Conservation (phyloP, 345 rosid genomes). For the Adansonia digitata region DNA sequence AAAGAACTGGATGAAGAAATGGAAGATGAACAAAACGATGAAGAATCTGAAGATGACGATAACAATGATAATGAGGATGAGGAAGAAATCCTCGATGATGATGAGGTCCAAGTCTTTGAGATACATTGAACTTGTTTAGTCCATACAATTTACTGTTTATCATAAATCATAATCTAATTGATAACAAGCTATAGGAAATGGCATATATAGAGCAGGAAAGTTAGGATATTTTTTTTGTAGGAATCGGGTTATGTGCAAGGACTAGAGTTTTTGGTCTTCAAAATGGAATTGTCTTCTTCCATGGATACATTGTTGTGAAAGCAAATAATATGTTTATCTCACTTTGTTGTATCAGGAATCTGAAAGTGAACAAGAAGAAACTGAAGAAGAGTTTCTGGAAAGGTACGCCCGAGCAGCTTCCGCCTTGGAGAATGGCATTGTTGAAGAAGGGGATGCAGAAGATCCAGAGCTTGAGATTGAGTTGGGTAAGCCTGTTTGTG, state of each 20-base stretch:
- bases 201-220: background rate
- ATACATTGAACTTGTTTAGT: background rate
- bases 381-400: slow-evolving; percentile 75
- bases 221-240: slow-evolving; percentile 2
- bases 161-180: background rate
- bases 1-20: slow-evolving; percentile 54
- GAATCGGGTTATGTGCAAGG: background rate
- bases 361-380: slow-evolving; percentile 72
- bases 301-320: background rate
- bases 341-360: slow-evolving; percentile 52
- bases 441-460: slow-evolving; percentile 70
- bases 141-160: background rate
- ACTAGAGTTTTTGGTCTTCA: background rate
- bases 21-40: slow-evolving; percentile 47
- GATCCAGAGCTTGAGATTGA: slow-evolving; percentile 60
- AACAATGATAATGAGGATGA: slow-evolving; percentile 34
- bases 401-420: slow-evolving; percentile 77
- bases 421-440: slow-evolving; percentile 43
- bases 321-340: background rate
- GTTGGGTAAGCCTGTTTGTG: slow-evolving; percentile 42
- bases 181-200: background rate
- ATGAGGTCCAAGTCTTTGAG: slow-evolving; percentile 41
- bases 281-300: background rate
- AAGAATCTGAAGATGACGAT: slow-evolving; percentile 41
- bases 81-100: slow-evolving; percentile 35